These are phyloP conservation scores for Pythium aristosporum DNA, from an alignment of 352 stramenopile genomes.

Conservation along the genomic window DNA sequence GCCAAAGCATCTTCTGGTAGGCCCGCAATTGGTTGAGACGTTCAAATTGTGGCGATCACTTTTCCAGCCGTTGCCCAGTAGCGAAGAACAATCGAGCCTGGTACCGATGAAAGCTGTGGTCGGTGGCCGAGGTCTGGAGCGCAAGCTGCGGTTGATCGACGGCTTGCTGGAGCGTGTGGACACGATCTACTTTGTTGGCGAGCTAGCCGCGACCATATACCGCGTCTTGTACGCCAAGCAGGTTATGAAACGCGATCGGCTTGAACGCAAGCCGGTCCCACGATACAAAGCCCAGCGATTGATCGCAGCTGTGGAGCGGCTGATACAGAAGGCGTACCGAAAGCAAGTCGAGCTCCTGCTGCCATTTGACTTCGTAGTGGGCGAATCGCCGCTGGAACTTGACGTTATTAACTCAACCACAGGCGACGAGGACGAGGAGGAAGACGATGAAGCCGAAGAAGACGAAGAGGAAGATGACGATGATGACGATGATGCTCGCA, in stretches of 20 bases:
- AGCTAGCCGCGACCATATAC: conserved; percentile 56
- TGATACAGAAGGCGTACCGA: conserved; percentile 66
- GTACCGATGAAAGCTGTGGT: conserved; percentile 40
- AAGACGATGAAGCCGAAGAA: conserved; percentile 37
- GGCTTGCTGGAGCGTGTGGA: conserved; percentile 53
- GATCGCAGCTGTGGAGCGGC: conserved; percentile 41
- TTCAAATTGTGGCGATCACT: conserved; percentile 31
- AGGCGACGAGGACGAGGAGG: conserved; percentile 27
- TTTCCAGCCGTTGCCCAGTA: conserved; percentile 26
- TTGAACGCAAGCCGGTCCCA: conserved; percentile 9
- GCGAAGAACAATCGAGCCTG: neutral
- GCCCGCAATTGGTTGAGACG: conserved; percentile 17
- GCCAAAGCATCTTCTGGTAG: conserved; percentile 21
- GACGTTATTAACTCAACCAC: neutral
- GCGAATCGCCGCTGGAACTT: conserved; percentile 43
- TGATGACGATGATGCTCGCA: conserved; percentile 28
- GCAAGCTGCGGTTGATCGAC: conserved; percentile 70
- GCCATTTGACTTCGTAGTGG: conserved; percentile 62
- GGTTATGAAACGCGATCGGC: conserved; percentile 19
- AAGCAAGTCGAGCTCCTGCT: conserved; percentile 56
- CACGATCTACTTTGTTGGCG: conserved; percentile 65
- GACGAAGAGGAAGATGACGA: conserved; percentile 44
- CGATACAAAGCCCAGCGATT: conserved; percentile 10
- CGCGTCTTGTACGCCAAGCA: conserved; percentile 42
- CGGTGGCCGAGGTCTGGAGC: conserved; percentile 47